Evolutionary conservation across 2,329 filamentous ascomycete species (phyloP), one percentile per base, ranked within the genome.

Genomic region (Elsinoe arachidis): DNA sequence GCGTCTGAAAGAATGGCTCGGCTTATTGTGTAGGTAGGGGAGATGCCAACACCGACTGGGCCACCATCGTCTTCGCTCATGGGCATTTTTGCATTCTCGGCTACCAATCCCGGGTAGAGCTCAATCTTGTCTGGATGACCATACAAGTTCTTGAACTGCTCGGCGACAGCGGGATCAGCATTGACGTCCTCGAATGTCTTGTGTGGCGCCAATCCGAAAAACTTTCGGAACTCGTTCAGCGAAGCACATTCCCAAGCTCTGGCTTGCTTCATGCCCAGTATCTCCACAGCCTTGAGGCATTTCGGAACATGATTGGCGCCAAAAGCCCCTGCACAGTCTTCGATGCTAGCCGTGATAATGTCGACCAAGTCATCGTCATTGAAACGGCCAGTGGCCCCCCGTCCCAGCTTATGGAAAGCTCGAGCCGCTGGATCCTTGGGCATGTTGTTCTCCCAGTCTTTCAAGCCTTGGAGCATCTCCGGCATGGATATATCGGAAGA

Each of bases 141-240:
- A 68, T 90, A 90, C 9, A 75, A 66, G 57, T 83, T 76, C 14
- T 79, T 76, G 3, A 90, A 77, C 23, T 82, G 76, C 49, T 85
- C 78, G 1, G 87, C 81, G 14, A 92, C 80, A 35, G 81, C 79
- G 0, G 85, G 85, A 63, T 93, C 85, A 0, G 85, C 83, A 69
- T 91, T 93, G 73, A 95, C 90, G 53, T 91, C 87, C 68, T 91
- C 87, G 60, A 95, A 95, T 0, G 78, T 86, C 19, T 84, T 81
- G 66, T 95, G 85, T 0, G 82, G 80, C 71, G 87, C 87, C 5
- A 95, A 75, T 1, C 85, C 83, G 64, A 92, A 91, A 73, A 90
- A 87, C 68, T 87, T 85, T 55, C 89, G 81, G 76, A 93, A 95
- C 73, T 93, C 89, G 66, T 95, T 95, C 60, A 95, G 75, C 0